phyloP scores from a whole-genome alignment of 306 rosid genomes.

The Lathyrus sativus region DNA sequence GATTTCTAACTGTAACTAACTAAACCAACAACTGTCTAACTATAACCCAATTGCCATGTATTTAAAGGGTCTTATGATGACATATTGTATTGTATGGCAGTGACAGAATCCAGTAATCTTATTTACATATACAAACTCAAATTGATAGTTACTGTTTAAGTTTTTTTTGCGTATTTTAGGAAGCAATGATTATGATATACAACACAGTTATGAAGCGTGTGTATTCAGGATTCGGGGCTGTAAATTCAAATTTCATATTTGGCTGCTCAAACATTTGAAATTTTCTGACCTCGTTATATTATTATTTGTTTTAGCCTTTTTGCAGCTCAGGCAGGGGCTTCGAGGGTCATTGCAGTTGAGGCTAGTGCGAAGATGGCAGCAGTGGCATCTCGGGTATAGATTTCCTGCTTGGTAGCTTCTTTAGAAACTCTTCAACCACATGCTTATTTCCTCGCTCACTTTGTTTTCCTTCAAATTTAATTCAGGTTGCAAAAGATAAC shows the following conservation, averaged over 20 bases:
- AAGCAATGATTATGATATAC: not conserved
- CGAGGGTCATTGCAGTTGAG: slow-evolving; percentile 87
- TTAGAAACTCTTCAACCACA: not conserved
- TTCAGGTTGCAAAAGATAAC: slow-evolving; percentile 78
- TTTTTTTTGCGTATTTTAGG: not conserved
- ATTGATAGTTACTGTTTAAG: not conserved
- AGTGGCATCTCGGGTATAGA: slow-evolving; percentile 74
- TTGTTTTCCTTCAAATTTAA: slow-evolving; percentile 16
- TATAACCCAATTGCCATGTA: not conserved
- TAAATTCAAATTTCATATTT: not conserved
- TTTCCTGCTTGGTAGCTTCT: slow-evolving; percentile 17
- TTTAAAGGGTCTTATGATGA: not conserved
- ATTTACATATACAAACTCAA: not conserved
- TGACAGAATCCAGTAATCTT: not conserved
- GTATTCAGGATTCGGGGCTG: not conserved
- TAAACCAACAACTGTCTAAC: not conserved
- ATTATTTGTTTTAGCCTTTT: slow-evolving; percentile 58
- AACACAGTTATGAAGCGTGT: not conserved
- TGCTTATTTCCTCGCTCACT: slow-evolving; percentile 33
- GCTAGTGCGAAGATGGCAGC: slow-evolving; percentile 95
- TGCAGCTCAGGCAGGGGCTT: slow-evolving; percentile 88
- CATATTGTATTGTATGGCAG: not conserved
- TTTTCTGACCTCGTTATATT: slow-evolving; percentile 26
- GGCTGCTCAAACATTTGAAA: slow-evolving; percentile 18
- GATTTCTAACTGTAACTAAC: not conserved